Evolutionary conservation across 2,329 filamentous ascomycete species (phyloP), one percentile per base, ranked within the genome.

Genomic region (Davidsoniella neocaledoniae): DNA sequence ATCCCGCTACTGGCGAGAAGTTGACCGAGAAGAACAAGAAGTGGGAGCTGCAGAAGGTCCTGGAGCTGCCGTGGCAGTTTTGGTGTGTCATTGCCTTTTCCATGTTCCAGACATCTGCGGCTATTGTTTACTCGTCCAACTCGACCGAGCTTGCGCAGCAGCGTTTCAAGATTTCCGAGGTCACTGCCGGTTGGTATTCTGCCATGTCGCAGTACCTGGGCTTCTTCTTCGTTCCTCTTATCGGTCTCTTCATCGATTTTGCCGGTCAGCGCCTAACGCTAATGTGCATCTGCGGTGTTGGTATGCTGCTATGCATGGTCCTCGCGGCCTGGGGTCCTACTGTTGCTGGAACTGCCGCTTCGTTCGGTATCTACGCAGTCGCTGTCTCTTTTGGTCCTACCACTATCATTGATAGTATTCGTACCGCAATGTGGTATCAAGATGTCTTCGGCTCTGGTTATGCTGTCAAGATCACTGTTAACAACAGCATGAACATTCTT

Each of bases 401-500:
- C 0, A 65, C 70, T 3, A 74, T 79, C 52, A 77, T 80, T 48
- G 76, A 80, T 56, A 66, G 71, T 19, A 75, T 79, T 23, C 72
- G 77, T 14, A 77, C 76, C 0, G 68, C 68, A 0, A 70, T 80
- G 59, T 77, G 73, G 71, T 66, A 77, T 23, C 71, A 75, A 50
- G 71, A 71, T 2, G 71, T 76, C 0, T 80, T 79, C 52, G 76
- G 76, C 0, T 71, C 73, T 0, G 77, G 71, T 0, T 79, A 79
- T 53, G 68, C 73, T 1, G 60, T 78, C 50, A 80, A 80, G 52
- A 70, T 79, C 36, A 72, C 72, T 19, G 73, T 78, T 57, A 79
- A 79, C 57, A 80, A 80, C 58, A 71, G 68, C 26, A 78, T 78
- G 72, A 76, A 67, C 52, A 77, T 79, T 52, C 73, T 79, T 48